phyloP scores from a whole-genome alignment of 1,139 yeast species.

The Citeromyces hawaiiensis region DNA sequence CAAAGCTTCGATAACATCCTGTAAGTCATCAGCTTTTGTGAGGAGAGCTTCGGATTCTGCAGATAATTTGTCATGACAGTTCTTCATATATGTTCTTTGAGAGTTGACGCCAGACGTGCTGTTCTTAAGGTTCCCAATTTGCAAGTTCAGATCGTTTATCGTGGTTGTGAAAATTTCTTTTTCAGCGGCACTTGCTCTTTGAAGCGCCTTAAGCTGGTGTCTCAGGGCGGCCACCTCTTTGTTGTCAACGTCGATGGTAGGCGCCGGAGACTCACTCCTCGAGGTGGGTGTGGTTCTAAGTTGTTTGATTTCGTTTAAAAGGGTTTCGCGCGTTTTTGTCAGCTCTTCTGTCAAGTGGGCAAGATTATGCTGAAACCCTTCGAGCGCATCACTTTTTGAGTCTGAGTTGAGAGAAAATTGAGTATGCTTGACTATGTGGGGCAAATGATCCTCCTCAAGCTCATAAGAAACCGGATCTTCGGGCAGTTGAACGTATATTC shows the following conservation, averaged over 20 bases:
- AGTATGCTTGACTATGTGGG: slow-evolving; percentile 47
- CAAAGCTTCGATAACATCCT: slow-evolving; percentile 81
- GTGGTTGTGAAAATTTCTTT: slow-evolving; percentile 28
- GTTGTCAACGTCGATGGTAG: slow-evolving; percentile 1
- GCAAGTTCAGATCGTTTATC: slow-evolving; percentile 34
- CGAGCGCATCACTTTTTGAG: slow-evolving; percentile 17
- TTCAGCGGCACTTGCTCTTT: slow-evolving; percentile 38
- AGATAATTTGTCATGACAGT: slow-evolving; percentile 61
- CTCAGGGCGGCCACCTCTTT: slow-evolving; percentile 36
- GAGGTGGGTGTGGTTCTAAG: background rate
- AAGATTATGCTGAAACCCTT: slow-evolving; percentile 3
- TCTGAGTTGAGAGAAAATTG: slow-evolving; percentile 31
- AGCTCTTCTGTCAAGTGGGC: background rate
- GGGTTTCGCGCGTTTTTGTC: slow-evolving; percentile 13
- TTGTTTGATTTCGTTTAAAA: slow-evolving; percentile 7
- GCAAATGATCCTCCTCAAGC: slow-evolving; percentile 54
- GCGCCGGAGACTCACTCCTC: background rate
- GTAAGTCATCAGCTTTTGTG: slow-evolving; percentile 80
- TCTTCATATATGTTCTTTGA: slow-evolving; percentile 61
- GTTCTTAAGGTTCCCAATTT: slow-evolving; percentile 31
- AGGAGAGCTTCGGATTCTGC: slow-evolving; percentile 64
- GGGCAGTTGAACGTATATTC: slow-evolving; percentile 62
- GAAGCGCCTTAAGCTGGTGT: slow-evolving; percentile 13
- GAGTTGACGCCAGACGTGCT: slow-evolving; percentile 28
- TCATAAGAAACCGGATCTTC: slow-evolving; percentile 56